Evolutionary conservation across 2,329 filamentous ascomycete species (phyloP), one percentile per base, ranked within the genome.

Genomic region (Sphaerulina musiva): DNA sequence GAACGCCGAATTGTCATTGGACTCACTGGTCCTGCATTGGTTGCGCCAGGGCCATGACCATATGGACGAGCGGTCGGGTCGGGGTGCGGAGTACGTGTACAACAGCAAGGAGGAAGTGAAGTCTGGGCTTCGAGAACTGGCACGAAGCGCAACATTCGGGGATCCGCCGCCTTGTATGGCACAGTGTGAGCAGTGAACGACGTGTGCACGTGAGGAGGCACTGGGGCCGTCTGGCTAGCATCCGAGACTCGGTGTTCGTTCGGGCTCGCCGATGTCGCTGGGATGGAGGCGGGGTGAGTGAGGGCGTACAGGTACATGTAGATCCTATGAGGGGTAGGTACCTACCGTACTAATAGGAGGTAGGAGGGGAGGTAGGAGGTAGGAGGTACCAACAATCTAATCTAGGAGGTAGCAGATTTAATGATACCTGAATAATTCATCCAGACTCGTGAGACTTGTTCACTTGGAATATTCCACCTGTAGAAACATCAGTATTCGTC

Each of bases 31-130:
- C 14, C 31, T 51, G 40, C 48, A 51, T 29, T 51, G 48, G 48
- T 40, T 51, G 8, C 48, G 40, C n/a, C 48, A 51, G 32, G 48
- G 48, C 20, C 26, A 51, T 12, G 48, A 51, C 41, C 48, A 51
- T 40, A 51, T 51, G 48, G 48, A 51, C n/a, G 48, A 51, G 20
- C 12, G 29, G 17, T 44, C 41, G 32, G 48, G 40, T 23, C 40
- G 48, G 6, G 48, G 48, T 29, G 41, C 40, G n/a, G 39, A 51
- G 17, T 51, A 51, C 40, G 17, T 17, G 10, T 51, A 44, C 48
- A 23, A 8, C 23, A 40, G 31, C 20, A n/a, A 7, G 14, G 40
- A 42, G 17, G 48, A 43, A 10, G 48, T 51, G 20, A 34, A 44
- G 11, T 26, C 48, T 32, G 48, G 48, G n/a, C 40, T 51, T 9